phyloP scores from a whole-genome alignment of 768 basidiomycete genomes.

The Gyrodon lividus region DNA sequence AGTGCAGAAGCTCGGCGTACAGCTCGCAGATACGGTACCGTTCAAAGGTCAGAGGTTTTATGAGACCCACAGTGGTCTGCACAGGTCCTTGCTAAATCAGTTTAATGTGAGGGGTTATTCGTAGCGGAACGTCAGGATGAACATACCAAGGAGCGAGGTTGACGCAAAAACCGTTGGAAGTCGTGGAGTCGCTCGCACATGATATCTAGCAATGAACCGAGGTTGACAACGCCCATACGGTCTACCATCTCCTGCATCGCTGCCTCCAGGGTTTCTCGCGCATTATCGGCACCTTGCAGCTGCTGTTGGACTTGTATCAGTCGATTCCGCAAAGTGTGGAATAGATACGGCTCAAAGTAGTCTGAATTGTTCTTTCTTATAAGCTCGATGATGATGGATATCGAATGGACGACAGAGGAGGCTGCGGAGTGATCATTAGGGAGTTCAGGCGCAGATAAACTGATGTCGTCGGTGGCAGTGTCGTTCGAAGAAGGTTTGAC shows the following conservation, averaged over 20 bases:
- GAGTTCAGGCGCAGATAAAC: slow-evolving; percentile 15
- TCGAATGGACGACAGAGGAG: slow-evolving; percentile 84
- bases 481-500: slow-evolving; percentile 14
- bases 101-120: slow-evolving; percentile 12
- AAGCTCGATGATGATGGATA: slow-evolving; percentile 87
- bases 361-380: slow-evolving; percentile 98
- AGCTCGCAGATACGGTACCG: slow-evolving; percentile 95
- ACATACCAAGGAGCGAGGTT: slow-evolving; percentile 78
- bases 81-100: slow-evolving; percentile 58
- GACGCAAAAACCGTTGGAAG: slow-evolving; percentile 66
- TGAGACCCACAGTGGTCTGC: slow-evolving; percentile 68
- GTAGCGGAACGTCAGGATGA: background rate
- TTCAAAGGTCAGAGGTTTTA: slow-evolving; percentile 87
- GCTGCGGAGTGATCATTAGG: slow-evolving; percentile 51
- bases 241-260: slow-evolving; percentile 82
- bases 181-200: slow-evolving; percentile 66
- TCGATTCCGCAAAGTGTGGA: slow-evolving; percentile 89
- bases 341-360: slow-evolving; percentile 96
- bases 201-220: slow-evolving; percentile 76
- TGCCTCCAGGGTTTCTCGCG: slow-evolving; percentile 62
- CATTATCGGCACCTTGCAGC: slow-evolving; percentile 52
- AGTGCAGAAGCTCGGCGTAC: slow-evolving; percentile 94
- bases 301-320: slow-evolving; percentile 86
- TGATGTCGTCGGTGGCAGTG: slow-evolving; percentile 13
- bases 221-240: slow-evolving; percentile 86